Conservation (phyloP, 305 asterid species). For the Euphrasia arctica region DNA sequence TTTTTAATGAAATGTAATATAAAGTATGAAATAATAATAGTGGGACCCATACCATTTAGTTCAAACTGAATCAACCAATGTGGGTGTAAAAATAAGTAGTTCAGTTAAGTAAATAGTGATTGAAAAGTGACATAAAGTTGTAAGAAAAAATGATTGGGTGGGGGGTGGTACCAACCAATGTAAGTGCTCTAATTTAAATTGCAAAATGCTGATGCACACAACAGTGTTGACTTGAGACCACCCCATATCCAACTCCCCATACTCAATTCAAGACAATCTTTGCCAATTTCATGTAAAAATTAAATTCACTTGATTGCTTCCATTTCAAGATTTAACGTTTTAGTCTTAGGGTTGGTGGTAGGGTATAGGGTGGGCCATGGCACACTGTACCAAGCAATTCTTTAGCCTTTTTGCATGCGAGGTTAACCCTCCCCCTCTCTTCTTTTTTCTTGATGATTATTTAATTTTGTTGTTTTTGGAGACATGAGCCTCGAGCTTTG, state of each 20-base stretch:
- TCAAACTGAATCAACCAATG: too few species aligned
- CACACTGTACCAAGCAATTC: neutral
- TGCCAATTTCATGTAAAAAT: neutral
- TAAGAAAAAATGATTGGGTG: too few species aligned
- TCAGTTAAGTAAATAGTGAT: too few species aligned
- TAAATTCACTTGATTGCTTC: neutral
- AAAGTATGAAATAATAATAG: too few species aligned
- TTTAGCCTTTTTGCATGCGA: conserved; percentile 9
- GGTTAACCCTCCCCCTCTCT: conserved; percentile 18
- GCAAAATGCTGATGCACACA: conserved; percentile 20
- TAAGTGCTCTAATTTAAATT: neutral
- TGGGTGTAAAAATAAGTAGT: too few species aligned
- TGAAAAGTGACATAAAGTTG: too few species aligned
- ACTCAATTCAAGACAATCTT: neutral
- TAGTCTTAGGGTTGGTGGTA: neutral
- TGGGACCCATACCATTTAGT: too few species aligned
- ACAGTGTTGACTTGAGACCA: conserved; percentile 21
- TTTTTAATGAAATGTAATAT: too few species aligned
- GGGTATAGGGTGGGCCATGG: neutral
- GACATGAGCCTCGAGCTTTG: conserved; percentile 23
- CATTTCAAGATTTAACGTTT: neutral
- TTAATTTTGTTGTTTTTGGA: neutral
- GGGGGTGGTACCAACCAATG: too few species aligned
- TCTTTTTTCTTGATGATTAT: neutral
- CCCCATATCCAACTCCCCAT: too few species aligned